Conservation (phyloP, 176 grass and related monocot genomes). For the Cymbopogon citratus region DNA sequence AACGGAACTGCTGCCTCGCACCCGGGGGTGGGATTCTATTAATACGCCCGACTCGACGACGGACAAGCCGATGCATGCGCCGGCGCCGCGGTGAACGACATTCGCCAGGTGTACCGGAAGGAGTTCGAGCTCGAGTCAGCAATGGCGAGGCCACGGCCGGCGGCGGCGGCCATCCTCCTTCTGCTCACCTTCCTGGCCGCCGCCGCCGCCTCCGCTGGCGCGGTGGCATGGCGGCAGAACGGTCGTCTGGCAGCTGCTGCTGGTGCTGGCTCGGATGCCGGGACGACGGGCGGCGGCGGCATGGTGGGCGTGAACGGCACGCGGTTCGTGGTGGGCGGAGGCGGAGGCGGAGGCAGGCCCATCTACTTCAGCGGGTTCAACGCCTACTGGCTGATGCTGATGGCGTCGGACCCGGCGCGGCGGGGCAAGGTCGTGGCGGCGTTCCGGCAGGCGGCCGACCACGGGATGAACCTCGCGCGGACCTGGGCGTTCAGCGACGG, state of each 20-base stretch:
- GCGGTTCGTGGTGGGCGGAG: slow-evolving; percentile 25
- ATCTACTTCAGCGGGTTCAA: slow-evolving; percentile 82
- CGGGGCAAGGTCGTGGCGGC: slow-evolving; percentile 35
- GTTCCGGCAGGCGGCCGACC: slow-evolving; percentile 40
- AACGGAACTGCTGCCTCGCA: too few relatives aligned
- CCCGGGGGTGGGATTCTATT: not conserved
- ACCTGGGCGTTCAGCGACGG: slow-evolving; percentile 84
- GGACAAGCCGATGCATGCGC: not conserved
- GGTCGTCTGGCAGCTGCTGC: too few relatives aligned
- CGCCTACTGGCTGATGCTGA: slow-evolving; percentile 77
- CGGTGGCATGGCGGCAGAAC: not conserved
- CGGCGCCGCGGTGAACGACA: not conserved
- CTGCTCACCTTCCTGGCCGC: not conserved
- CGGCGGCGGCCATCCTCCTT: not conserved
- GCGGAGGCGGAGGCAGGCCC: not conserved
- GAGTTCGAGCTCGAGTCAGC: not conserved
- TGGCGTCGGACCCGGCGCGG: slow-evolving; percentile 36
- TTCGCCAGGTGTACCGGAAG: not conserved
- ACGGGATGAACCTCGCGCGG: slow-evolving; percentile 59
- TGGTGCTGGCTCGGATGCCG: not conserved
- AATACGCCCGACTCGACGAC: not conserved
- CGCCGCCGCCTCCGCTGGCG: not conserved
- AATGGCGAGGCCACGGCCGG: not conserved
- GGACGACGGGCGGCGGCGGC: not conserved
- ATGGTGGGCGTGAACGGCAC: slow-evolving; percentile 35